A percentile compares a stretch with the other conserved stretches of the same genome.
Conservation (phyloP, 129 eudicot species). For the Tagetes patula region DNA sequence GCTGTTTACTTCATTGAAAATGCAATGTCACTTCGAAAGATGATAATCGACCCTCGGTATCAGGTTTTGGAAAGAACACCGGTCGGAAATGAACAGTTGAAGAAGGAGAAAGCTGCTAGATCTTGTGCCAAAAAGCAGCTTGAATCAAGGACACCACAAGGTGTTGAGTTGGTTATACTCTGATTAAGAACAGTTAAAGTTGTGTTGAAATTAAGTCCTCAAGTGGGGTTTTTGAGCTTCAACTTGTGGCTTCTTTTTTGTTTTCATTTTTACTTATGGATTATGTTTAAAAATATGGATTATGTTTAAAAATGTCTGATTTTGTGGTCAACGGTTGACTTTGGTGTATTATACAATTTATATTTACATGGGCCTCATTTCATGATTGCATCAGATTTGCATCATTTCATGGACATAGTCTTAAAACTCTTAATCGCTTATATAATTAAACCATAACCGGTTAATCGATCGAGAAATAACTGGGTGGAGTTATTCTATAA, state of each 20-base stretch:
- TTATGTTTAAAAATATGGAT: background rate
- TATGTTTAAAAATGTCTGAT: no score
- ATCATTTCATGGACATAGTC: no score
- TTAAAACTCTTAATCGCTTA: no score
- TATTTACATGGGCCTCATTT: no score
- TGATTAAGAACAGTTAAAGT: conserved; percentile 17
- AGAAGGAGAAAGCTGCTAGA: conserved; percentile 58
- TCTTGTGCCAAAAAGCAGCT: conserved; percentile 50
- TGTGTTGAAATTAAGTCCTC: conserved; percentile 17
- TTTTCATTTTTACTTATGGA: conserved; percentile 10
- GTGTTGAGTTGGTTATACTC: conserved; percentile 51
- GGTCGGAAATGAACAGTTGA: conserved; percentile 27
- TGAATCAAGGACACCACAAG: conserved; percentile 42
- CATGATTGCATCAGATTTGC: background rate
- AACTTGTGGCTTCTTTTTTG: background rate
- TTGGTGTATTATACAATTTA: background rate
- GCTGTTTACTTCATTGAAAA: no score
- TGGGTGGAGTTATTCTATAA: no score
- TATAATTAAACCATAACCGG: no score
- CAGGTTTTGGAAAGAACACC: conserved; percentile 51
- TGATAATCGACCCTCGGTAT: conserved; percentile 57
- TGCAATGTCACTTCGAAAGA: conserved; percentile 45
- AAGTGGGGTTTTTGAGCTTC: conserved; percentile 5
- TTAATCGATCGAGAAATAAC: no score
- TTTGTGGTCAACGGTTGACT: conserved; percentile 1